Evolutionary conservation across 2,329 filamentous ascomycete genomes (phyloP), one percentile per base, ranked within the genome.

Genomic region (Chaetoscypha palmicola): DNA sequence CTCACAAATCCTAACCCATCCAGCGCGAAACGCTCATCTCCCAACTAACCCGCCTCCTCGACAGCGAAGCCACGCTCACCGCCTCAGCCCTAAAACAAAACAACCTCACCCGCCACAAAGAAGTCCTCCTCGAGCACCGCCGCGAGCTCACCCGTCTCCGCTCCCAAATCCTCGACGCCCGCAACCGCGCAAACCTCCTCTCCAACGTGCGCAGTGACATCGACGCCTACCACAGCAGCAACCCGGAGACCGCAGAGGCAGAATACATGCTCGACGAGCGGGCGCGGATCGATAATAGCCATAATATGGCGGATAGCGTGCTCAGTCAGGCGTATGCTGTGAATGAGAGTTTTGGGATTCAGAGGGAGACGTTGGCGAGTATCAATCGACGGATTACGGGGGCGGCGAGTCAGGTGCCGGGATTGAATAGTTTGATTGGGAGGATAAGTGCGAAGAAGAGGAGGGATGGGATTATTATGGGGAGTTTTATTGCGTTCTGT

Each of bases 181-280:
- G 92, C 59, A 82, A 94, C 65, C 82, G 89, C 53, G 85, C 86
- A 45, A 95, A 97, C 65, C 79, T 98, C 23, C 79, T 98, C 44
- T 84, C 82, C 41, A 92, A 88, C 60, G 89, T 98, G 38, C 86
- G 88, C 51, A 85, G 84, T 58, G 92, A 98, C 64, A 97, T 97
- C 64, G 77, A 88, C 64, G 81, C 87, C 43, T 96, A 95, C 69
- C 86, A 85, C 43, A 78, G 83, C 38, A 79, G 78, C 45, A 92
- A 94, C 62, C 86, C 87, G 7, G 85, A 79, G 55, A 80, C 81
- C 2, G 85, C 83, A 43, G 92, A 97, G 68, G 88, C 88, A 36
- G 91, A 98, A 49, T 98, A 97, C 70, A 96, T 98, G 90, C 76
- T 98, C 21, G 84, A 86, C 57, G 92, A 98, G 73, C 77, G 92